Conservation (phyloP, 73 alveolate species). For the Blepharisma stoltei region DNA sequence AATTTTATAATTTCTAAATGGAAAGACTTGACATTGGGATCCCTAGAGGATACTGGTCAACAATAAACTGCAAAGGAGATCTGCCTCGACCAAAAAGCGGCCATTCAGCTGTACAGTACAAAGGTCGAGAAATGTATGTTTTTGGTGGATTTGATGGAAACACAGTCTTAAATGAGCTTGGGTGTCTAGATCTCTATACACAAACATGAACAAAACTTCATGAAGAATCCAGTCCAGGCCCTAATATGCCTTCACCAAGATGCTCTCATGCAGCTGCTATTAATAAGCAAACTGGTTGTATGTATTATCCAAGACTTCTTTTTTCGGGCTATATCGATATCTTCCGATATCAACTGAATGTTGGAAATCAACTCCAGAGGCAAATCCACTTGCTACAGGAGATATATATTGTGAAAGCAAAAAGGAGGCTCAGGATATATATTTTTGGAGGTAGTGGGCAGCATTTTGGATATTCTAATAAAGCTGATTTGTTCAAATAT, state of each 20-base stretch:
- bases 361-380: background rate
- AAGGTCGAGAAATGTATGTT: background rate
- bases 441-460: conserved; percentile 25
- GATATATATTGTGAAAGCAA: background rate
- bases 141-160: conserved; percentile 29
- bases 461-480: conserved; percentile 14
- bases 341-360: background rate
- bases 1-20: background rate
- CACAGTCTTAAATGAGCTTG: conserved; percentile 19
- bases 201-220: background rate
- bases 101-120: conserved; percentile 1
- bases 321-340: too few relatives aligned
- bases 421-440: background rate
- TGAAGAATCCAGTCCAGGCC: background rate
- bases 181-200: conserved; percentile 15
- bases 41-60: conserved; percentile 1
- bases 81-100: conserved; percentile 25
- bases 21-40: background rate
- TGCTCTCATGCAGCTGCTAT: conserved; percentile 28
- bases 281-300: background rate
- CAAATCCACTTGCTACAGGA: background rate
- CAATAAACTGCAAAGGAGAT: background rate
- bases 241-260: conserved; percentile 20
- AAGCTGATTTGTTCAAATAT: background rate
- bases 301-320: too few relatives aligned